Percentiles rank a stretch among this genome's conserved stretches.
Evolutionary conservation across 345 rosid species (phyloP).

Genomic region (Acer negundo): DNA sequence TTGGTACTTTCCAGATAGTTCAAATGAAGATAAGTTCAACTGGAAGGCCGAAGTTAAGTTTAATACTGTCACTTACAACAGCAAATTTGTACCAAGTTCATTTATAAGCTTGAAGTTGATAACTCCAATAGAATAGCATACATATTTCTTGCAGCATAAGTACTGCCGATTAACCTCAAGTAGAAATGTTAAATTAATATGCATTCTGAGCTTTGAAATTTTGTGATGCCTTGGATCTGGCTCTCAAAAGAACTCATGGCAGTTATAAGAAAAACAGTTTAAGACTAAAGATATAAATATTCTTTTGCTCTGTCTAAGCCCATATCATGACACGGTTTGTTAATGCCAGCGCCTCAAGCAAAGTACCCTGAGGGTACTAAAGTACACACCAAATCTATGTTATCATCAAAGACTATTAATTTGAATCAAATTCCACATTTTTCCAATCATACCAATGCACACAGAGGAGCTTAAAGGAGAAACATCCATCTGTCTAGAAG

Average conservation of each 20-base stretch:
- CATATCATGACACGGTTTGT: background rate
- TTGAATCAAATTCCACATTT: background rate
- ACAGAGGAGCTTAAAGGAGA: background rate
- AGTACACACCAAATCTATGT: background rate
- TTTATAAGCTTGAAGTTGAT: background rate
- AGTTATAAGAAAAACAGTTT: background rate
- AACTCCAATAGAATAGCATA: background rate
- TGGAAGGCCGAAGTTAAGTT: background rate
- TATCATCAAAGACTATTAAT: background rate
- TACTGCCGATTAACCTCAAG: background rate
- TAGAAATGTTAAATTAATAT: background rate
- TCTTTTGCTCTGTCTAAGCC: background rate
- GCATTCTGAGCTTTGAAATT: background rate
- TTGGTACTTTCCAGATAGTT: background rate
- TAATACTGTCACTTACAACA: background rate
- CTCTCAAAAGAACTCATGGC: background rate
- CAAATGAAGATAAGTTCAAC: background rate
- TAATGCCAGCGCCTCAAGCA: background rate
- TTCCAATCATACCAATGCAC: background rate
- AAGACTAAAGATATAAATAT: background rate
- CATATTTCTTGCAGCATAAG: background rate
- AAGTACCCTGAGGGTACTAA: background rate
- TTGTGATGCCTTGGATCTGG: background rate
- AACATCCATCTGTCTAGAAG: background rate
- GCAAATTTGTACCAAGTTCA: background rate